Evolutionary conservation across 2,329 filamentous ascomycete species (phyloP).

Genomic region (Tricladium varicosporioides): DNA sequence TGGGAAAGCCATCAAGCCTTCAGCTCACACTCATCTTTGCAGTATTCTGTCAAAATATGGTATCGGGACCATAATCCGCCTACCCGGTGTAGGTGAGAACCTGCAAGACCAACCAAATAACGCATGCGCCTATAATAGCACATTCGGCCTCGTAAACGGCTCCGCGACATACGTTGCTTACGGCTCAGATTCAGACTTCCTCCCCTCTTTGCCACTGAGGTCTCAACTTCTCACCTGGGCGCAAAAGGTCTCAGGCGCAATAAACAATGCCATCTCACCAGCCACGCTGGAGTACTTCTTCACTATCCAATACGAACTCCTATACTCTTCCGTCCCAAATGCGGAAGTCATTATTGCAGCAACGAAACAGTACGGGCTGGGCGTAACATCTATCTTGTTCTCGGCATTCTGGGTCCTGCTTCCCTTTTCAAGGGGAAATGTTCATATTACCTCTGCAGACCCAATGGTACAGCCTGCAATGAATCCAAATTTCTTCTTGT

Average conservation of each 20-base stretch:
- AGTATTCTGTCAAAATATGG: constrained; percentile 15
- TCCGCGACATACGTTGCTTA: constrained; percentile 15
- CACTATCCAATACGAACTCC: constrained; percentile 45
- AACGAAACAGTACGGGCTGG: neutral
- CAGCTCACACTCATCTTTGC: too few species aligned
- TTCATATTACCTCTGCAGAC: constrained; percentile 41
- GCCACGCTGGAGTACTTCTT: constrained; percentile 41
- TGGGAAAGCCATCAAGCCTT: neutral
- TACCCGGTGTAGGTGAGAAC: constrained; percentile 28
- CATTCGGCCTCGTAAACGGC: constrained; percentile 6
- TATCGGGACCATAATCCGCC: constrained; percentile 12
- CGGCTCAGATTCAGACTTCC: constrained; percentile 19
- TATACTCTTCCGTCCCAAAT: constrained; percentile 45
- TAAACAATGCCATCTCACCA: constrained; percentile 29
- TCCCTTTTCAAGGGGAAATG: constrained; percentile 42
- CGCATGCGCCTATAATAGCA: constrained; percentile 25
- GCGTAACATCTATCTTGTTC: constrained; percentile 30
- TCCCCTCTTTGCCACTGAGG: constrained; percentile 9
- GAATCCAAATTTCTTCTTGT: constrained; percentile 42
- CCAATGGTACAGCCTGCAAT: constrained; percentile 37
- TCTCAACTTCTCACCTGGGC: neutral
- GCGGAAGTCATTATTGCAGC: constrained; percentile 43
- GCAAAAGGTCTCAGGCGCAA: constrained; percentile 17
- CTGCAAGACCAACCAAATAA: constrained; percentile 28
- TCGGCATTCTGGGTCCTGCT: constrained; percentile 41